These are phyloP conservation scores for Ophioceras dolichostomum DNA, from an alignment of 2,329 filamentous ascomycete species.

Conservation along the genomic window DNA sequence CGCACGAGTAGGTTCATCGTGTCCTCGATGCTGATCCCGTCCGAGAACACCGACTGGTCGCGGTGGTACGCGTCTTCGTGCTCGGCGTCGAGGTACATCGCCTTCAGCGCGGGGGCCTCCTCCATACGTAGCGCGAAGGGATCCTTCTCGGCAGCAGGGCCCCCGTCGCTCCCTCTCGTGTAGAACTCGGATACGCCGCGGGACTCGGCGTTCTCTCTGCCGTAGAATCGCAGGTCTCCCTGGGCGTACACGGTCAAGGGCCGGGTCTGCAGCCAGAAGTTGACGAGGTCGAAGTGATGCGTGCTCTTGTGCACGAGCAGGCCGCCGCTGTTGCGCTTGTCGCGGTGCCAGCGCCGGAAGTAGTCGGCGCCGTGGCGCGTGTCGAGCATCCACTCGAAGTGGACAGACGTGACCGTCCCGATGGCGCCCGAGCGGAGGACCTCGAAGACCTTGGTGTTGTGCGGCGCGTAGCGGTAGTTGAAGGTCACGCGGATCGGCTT, in stretches of 20 bases:
- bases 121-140: slow-evolving; percentile 47
- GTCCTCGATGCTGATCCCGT: slow-evolving; percentile 53
- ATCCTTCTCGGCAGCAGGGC: slow-evolving; percentile 32
- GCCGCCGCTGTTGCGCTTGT: slow-evolving; percentile 46
- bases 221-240: slow-evolving; percentile 48
- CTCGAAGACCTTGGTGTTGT: slow-evolving; percentile 48
- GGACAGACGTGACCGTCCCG: slow-evolving; percentile 41
- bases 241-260: slow-evolving; percentile 45
- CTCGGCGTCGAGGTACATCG: slow-evolving; percentile 49
- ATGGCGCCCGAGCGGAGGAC: slow-evolving; percentile 41
- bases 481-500: slow-evolving; percentile 43
- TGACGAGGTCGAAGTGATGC: slow-evolving; percentile 51
- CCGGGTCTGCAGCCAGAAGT: slow-evolving; percentile 46
- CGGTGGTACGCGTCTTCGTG: slow-evolving; percentile 50
- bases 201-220: slow-evolving; percentile 45
- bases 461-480: slow-evolving; percentile 55
- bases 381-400: slow-evolving; percentile 54
- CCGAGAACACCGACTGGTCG: slow-evolving; percentile 50
- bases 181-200: slow-evolving; percentile 40
- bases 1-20: slow-evolving; percentile 48
- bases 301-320: slow-evolving; percentile 50
- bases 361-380: slow-evolving; percentile 50
- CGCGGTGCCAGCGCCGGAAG: slow-evolving; percentile 51
- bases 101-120: slow-evolving; percentile 38
- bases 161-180: slow-evolving; percentile 34